A percentile compares a stretch with the other conserved stretches of the same genome.
phyloP scores from a whole-genome alignment of 805 yeast genomes.

The Candida oleophila region DNA sequence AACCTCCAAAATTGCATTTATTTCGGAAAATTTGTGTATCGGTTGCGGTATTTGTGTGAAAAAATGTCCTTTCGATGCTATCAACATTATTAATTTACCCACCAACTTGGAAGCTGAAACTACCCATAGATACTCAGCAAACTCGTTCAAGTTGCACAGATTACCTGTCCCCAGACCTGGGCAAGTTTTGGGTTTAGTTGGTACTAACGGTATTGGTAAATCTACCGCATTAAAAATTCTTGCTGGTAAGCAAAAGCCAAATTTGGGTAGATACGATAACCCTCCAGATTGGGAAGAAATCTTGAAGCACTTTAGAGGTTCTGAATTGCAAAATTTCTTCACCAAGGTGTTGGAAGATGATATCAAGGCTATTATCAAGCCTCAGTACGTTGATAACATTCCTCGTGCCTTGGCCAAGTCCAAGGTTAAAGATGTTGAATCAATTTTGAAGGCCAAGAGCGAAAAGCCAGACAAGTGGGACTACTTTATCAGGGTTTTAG shows the following conservation, averaged over 20 bases:
- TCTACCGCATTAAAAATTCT: constrained; percentile 95
- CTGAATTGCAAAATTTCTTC: constrained; percentile 94
- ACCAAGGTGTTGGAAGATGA: constrained; percentile 91
- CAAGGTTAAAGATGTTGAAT: constrained; percentile 83
- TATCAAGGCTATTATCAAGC: constrained; percentile 95
- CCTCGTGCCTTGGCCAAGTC: constrained; percentile 93
- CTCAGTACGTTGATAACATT: constrained; percentile 96
- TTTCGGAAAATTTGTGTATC: constrained; percentile 90
- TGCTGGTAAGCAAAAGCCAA: constrained; percentile 97
- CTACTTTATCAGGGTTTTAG: constrained; percentile 65
- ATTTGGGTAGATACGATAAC: constrained; percentile 87
- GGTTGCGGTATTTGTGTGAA: constrained; percentile 99
- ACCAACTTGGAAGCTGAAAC: constrained; percentile 90
- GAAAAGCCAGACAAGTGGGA: constrained; percentile 72
- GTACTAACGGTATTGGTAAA: constrained; percentile 99
- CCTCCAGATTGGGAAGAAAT: constrained; percentile 99
- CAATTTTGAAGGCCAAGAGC: constrained; percentile 69
- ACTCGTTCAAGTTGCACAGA: constrained; percentile 94
- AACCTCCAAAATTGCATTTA: constrained; percentile 86
- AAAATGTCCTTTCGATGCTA: constrained; percentile 98
- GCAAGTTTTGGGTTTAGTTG: constrained; percentile 95
- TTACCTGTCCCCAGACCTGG: constrained; percentile 99
- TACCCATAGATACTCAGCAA: constrained; percentile 96
- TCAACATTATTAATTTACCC: constrained; percentile 92
- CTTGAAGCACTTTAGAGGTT: constrained; percentile 88